Evolutionary conservation across 2,329 filamentous ascomycete genomes (phyloP), one percentile per base, ranked within the genome.

Genomic region (Aspergillus ibericus): DNA sequence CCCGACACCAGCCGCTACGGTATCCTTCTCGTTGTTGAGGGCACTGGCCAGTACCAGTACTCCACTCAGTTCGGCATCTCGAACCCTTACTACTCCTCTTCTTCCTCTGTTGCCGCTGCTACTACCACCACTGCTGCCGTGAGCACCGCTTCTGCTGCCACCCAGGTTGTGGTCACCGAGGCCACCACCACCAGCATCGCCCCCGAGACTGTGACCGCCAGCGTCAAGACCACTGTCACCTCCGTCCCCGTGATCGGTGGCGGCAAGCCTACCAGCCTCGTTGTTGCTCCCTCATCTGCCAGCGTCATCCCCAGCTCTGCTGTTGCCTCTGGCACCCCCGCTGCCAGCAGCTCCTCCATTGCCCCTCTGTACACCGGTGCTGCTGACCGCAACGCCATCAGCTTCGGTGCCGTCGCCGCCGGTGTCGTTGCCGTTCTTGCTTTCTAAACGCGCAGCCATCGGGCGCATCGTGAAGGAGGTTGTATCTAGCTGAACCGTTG

Each of bases 41-140:
- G 78, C 51, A 83, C 78, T 62, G 83, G 85, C 70, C 74, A 82
- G 69, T 88, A 84, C 80, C 85, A 88, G 71, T 85, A 81, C 75
- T 82, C 81, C 44, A 83, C 82, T 59, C 84, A 87, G 72, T 87
- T 87, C 77, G 85, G 85, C 67, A 80, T 88, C 76, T 56, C 69
- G 55, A 74, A 74, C 65, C 55, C 68, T 44, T 54, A 60, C 32
- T 59, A 60, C 42, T 50, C 56, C 15, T 16, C 56, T 34, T 40
- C 55, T 27, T 50, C 59, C 46, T 44, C 62, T 16, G 29, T 32
- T 34, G 36, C 55, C 29, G 34, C 60, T 50, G 29, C 63, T 51
- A 44, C 51, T 22, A 47, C 18, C 42, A 48, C 44, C 25, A 48
- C 49, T 51, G 53, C 58, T 36, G 9, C 62, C 59, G 42, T 63